A percentile compares a stretch with the other conserved stretches of the same genome.
Evolutionary conservation across 345 rosid species (phyloP).

Genomic region (Chamaenerion angustifolium): DNA sequence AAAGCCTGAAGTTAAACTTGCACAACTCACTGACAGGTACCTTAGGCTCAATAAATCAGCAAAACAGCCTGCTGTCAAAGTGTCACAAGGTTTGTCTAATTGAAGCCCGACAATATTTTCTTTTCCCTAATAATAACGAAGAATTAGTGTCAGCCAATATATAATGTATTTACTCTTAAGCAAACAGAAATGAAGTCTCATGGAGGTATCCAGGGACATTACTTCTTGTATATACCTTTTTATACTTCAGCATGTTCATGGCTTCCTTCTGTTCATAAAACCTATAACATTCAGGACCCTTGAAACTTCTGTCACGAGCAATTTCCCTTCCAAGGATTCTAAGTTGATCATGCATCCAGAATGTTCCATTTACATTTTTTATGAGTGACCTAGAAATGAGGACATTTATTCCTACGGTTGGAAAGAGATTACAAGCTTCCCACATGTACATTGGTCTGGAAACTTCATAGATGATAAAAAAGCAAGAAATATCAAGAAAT

Average conservation of each 20-base stretch:
- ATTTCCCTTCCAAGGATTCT: constrained; percentile 3
- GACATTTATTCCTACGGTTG: neutral
- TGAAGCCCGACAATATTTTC: neutral
- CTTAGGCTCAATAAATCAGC: neutral
- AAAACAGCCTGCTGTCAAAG: neutral
- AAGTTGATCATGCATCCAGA: constrained; percentile 3
- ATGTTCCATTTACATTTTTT: neutral
- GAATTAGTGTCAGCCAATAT: neutral
- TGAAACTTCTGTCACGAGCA: neutral
- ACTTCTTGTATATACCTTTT: neutral
- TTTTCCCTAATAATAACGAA: neutral
- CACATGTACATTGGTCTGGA: constrained; percentile 1
- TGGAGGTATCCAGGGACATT: no score
- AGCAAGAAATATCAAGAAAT: neutral
- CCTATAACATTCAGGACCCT: neutral
- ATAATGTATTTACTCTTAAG: neutral
- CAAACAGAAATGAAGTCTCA: no score
- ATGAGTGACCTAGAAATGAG: neutral
- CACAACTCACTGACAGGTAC: neutral
- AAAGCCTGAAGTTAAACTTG: neutral
- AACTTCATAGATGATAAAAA: neutral
- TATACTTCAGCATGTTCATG: neutral
- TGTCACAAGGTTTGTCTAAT: neutral
- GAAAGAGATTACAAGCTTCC: neutral
- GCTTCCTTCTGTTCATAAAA: neutral